phyloP scores from a whole-genome alignment of 176 grass and related monocot genomes.

The Rhynchospora tenuis region DNA sequence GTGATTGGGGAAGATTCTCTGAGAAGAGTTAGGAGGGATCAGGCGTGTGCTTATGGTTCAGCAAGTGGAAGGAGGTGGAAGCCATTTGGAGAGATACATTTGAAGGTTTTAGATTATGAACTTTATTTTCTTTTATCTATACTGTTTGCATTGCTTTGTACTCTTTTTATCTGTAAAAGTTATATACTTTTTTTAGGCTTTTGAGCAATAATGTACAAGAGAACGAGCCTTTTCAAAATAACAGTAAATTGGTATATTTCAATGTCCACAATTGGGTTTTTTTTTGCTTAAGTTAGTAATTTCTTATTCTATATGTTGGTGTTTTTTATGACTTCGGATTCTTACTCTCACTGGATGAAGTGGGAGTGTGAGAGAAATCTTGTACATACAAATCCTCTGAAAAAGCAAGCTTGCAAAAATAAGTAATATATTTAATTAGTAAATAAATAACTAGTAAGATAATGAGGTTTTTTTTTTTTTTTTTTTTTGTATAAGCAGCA shows the following conservation, averaged over 20 bases:
- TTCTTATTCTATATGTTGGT: neutral
- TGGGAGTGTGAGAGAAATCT: neutral
- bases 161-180: neutral
- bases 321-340: neutral
- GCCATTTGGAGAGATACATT: constrained; percentile 89
- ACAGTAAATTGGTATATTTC: neutral
- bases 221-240: neutral
- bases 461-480: neutral
- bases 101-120: constrained; percentile 55
- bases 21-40: constrained; percentile 36
- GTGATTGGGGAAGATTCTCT: constrained; percentile 72
- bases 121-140: neutral
- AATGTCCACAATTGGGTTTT: neutral
- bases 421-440: neutral
- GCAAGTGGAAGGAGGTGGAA: constrained; percentile 59
- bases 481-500: neutral
- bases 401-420: neutral
- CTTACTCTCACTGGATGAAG: neutral
- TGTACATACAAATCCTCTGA: neutral
- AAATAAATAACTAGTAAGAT: neutral
- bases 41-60: constrained; percentile 12
- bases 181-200: neutral
- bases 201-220: neutral
- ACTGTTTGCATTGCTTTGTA: neutral
- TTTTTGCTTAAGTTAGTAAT: neutral